These are phyloP conservation scores for Arachis hypogaea DNA, from an alignment of 306 rosid genomes.

Conservation along the genomic window DNA sequence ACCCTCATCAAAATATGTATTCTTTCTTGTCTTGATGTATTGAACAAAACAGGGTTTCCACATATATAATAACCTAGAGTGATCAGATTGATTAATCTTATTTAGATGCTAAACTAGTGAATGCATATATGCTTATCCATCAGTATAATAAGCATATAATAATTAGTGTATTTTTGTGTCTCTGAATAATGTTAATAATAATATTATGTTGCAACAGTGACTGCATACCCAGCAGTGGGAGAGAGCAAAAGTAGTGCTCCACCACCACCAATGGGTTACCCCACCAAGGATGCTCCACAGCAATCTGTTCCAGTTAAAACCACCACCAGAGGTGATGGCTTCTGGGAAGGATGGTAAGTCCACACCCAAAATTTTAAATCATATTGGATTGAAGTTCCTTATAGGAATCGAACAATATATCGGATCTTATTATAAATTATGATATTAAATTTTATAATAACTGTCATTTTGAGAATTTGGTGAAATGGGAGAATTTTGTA, in stretches of 20 bases:
- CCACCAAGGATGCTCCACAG: conserved; percentile 41
- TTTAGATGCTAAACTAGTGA: background rate
- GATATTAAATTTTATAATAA: too few relatives aligned
- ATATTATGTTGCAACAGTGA: conserved; percentile 29
- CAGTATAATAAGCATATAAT: too few relatives aligned
- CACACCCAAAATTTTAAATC: background rate
- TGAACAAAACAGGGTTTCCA: background rate
- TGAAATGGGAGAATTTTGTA: too few relatives aligned
- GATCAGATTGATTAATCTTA: background rate
- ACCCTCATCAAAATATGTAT: too few relatives aligned
- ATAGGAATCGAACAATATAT: background rate
- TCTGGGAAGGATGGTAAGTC: conserved; percentile 66
- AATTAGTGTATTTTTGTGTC: background rate
- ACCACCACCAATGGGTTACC: conserved; percentile 55
- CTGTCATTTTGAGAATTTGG: too few relatives aligned
- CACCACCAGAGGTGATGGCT: conserved; percentile 59
- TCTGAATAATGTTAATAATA: background rate
- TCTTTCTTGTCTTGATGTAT: background rate
- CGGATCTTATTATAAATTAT: background rate
- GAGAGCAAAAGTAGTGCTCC: conserved; percentile 20
- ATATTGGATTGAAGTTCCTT: background rate
- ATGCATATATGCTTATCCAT: background rate
- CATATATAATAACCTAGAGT: background rate
- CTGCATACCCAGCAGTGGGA: conserved; percentile 44
- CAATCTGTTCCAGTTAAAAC: conserved; percentile 40